Base-by-base conservation (phyloP, 139 green algal species). In the Picocystis salinarum region DNA sequence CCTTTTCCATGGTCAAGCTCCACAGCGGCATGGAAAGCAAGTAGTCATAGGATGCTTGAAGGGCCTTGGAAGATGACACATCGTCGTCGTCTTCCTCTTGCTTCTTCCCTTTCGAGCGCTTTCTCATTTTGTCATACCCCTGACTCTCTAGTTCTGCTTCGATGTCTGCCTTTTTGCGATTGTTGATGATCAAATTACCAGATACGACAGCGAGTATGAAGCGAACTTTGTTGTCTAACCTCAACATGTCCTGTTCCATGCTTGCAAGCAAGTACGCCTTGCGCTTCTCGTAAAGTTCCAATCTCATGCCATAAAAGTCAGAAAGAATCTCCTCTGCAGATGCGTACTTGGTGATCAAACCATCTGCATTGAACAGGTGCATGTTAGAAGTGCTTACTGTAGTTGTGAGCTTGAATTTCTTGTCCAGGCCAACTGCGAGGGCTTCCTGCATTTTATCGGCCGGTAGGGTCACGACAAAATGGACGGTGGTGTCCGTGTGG, bases 131-230 rank as follows among this genome's bases (percentile, higher is more conserved):
- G 61, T 91, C 80, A 45, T 75, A 95, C 37, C 73, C 72, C 30
- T 73, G 46, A 0, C 33, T 39, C 36, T 77, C 59, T 48, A 97
- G 73, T 40, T 94, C 74, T 5, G 46, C 59, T 62, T 91, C 70
- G 5, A 97, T 70, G 28, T 85, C 80, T 0, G 64, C 67, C 40
- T 70, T 71, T 62, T 82, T 86, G 46, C 78, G 67, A 56, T 91
- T 89, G 67, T 33, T 70, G 33, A 95, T 50, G n/a, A 70, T 55
- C 18, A 97, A 62, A 25, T 71, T 49, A n/a, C 77, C 75, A 4
- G 58, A 22, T 24, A 94, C 75, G 18, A 97, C 87, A 4, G 77
- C 76, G 33, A 85, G 50, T 48, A 97, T 95, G 72, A 97, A 97
- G 40, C 79, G 67, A 24, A 79, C 66, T 47, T 79, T 75, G 65